Base-by-base conservation (phyloP, 2,329 filamentous ascomycete species). In the Colletotrichum melonis region DNA sequence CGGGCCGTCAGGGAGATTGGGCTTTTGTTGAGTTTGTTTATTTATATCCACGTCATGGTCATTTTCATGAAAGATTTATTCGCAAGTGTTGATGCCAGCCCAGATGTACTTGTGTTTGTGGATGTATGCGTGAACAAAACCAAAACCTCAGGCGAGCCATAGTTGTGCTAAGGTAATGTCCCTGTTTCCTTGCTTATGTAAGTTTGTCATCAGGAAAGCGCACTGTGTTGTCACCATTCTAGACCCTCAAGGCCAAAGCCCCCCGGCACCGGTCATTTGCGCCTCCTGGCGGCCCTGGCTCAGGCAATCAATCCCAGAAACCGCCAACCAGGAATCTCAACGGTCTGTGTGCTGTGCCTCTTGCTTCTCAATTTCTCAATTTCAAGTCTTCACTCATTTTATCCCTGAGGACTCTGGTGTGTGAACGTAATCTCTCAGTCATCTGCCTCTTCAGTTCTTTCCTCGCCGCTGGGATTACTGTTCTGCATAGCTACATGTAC, bases 181-280 rank as follows among this genome's bases (percentile, higher is more conserved):
- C 35, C 12, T 1, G 42, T 1, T n/a, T 24, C 5, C 7, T 12
- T 26, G 8, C 22, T 63, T 54, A 63, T 35, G 30, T 63, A 63
- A 63, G 62, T 5, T 6, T 4, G 1, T 4, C 2, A 6, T 1
- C 1, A 12, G 5, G 1, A 24, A 22, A n/a, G 4, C 60, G 56
- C 71, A 73, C 67, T 62, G 71, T 73, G 71, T 19, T 19, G 35
- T 2, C 22, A 9, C 59, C 46, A 28, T 32, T 72, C 65, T 59
- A 62, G 66, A 49, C 70, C 60, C 60, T 12, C 60, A n/a, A 54
- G 6, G 52, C 22, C 52, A 24, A 6, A 55, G n/a, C 26, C 16
- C 42, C 69, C 66, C 66, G 46, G 66, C 67, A 65, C 66, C 56
- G 54, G 60, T 70, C 70, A 70, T 70, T 73, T 70, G 54, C 69